Percentiles rank a stretch among this genome's conserved stretches.
Conservation (phyloP, 352 stramenopile species). For the Pythium grandisporangium region DNA sequence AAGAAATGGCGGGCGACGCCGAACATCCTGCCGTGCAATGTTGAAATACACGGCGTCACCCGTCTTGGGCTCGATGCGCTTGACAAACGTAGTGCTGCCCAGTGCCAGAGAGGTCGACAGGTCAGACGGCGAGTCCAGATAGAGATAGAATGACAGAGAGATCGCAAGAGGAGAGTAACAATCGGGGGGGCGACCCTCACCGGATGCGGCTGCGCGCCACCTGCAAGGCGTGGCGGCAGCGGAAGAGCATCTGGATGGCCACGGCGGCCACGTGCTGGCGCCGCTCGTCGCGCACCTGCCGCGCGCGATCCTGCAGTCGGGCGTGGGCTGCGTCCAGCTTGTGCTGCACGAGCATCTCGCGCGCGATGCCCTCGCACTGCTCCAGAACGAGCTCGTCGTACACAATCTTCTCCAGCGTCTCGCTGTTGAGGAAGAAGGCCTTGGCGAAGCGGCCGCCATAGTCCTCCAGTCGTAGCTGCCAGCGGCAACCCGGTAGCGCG, state of each 20-base stretch:
- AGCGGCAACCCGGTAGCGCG: slow-evolving; percentile 27
- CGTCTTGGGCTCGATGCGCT: slow-evolving; percentile 44
- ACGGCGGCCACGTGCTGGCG: slow-evolving; percentile 23
- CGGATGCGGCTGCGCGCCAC: slow-evolving; percentile 40
- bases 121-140: too few species aligned
- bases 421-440: slow-evolving; percentile 49
- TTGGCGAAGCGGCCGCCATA: slow-evolving; percentile 48
- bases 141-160: too few species aligned
- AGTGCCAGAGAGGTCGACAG: neutral
- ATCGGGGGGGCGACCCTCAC: neutral
- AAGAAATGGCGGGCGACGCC: slow-evolving; percentile 23
- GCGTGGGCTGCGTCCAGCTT: slow-evolving; percentile 31
- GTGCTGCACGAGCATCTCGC: slow-evolving; percentile 44
- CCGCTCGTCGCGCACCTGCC: slow-evolving; percentile 19
- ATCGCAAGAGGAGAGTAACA: neutral
- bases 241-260: slow-evolving; percentile 62
- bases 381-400: slow-evolving; percentile 63
- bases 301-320: slow-evolving; percentile 15
- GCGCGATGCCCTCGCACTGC: slow-evolving; percentile 46
- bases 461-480: slow-evolving; percentile 49
- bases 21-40: slow-evolving; percentile 23
- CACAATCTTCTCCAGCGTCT: slow-evolving; percentile 57
- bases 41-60: slow-evolving; percentile 58
- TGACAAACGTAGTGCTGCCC: slow-evolving; percentile 26
- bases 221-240: slow-evolving; percentile 31